Evolutionary conservation across 23 red algal genomes (phyloP), one percentile per base, ranked within the genome.

Genomic region (Chondrus crispus): DNA sequence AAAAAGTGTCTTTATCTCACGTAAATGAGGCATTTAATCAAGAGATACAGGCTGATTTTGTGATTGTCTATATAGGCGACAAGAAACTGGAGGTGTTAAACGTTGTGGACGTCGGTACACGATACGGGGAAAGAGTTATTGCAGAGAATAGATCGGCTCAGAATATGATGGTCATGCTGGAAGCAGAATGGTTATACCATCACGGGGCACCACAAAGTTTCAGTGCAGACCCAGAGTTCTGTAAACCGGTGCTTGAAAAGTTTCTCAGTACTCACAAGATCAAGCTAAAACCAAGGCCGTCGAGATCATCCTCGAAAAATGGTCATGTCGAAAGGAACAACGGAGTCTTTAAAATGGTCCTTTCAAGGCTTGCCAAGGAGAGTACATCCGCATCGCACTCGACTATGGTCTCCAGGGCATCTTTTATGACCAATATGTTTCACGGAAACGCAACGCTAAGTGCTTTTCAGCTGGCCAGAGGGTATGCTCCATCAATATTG

Each of bases 11-110:
- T 11, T 14, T 82, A 0, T 33, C 19, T 28, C 78, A 82, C 11
- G 78, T 82, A 12, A 82, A 54, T 51, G 83, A 87, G 73, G 62
- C 58, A 51, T 87, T 87, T 41, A 87, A 71, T 2, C 24, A 87
- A 28, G 46, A 39, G 22, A 42, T 71, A 52, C 83, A 87, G 41
- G 62, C 63, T 28, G 83, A 69, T 44, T 87, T 87, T 68, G 11
- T 53, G 18, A 44, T 74, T 13, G 57, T 54, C 7, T 87, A 87
- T 47, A 87, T 87, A 26, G 13, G 11, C 30, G 63, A 53, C 18
- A 14, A 72, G 22, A 87, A 87, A 32, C 57, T 33, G 44, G 2
- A 50, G 62, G 70, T 88, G 3, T 29, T 75, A 24, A 88, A 88
- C 63, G 75, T 75, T 16, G 40, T 72, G 7, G 78, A 82, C 22